phyloP scores from a whole-genome alignment of 1,139 yeast genomes.

The Geotrichum siamense region DNA sequence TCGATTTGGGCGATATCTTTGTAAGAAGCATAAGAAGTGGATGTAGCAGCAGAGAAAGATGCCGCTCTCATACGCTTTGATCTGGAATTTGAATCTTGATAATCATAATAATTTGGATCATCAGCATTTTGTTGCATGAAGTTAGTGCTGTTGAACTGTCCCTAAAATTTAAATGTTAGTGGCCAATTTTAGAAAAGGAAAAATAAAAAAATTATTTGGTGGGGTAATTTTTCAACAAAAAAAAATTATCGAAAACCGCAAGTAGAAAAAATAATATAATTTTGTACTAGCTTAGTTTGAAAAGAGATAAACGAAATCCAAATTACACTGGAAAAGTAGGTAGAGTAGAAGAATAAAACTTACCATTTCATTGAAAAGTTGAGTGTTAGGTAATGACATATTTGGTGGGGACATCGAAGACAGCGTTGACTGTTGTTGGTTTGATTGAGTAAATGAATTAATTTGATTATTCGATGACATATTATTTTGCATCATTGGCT shows the following conservation, averaged over 20 bases:
- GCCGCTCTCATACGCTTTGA: slow-evolving; percentile 46
- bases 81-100: slow-evolving; percentile 5
- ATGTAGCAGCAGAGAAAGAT: slow-evolving; percentile 76
- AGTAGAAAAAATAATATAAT: no score
- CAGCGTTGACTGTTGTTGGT: background rate
- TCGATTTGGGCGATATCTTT: slow-evolving; percentile 38
- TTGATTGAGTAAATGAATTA: background rate
- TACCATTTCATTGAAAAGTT: slow-evolving; percentile 4
- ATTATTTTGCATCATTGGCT: background rate
- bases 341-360: slow-evolving; percentile 4
- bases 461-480: background rate
- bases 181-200: background rate
- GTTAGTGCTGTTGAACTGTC: background rate
- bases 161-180: slow-evolving; percentile 3
- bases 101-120: background rate
- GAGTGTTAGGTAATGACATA: slow-evolving; percentile 2
- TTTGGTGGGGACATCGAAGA: slow-evolving; percentile 5
- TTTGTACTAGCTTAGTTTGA: no score
- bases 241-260: no score
- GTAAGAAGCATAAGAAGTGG: slow-evolving; percentile 56
- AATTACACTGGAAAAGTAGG: background rate
- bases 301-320: background rate
- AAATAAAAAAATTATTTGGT: background rate
- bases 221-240: background rate
- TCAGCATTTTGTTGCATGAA: slow-evolving; percentile 2